These are phyloP conservation scores for Camelina sativa DNA, from an alignment of 345 rosid genomes.

Conservation along the genomic window DNA sequence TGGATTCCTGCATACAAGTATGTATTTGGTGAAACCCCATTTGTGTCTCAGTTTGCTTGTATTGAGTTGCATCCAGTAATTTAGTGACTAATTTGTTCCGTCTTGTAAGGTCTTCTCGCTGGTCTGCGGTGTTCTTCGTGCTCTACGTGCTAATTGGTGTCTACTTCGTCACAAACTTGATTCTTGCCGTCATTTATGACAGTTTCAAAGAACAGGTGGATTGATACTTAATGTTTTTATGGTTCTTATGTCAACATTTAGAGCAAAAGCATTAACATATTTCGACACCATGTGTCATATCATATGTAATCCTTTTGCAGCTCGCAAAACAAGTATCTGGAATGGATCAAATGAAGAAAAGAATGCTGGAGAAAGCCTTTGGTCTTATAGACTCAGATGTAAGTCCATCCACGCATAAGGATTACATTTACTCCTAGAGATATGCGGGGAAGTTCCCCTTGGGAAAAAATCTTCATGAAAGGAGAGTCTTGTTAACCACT, in stretches of 20 bases:
- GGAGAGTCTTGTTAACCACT: conserved; percentile 9
- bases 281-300: conserved; percentile 11
- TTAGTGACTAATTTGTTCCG: conserved; percentile 30
- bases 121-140: conserved; percentile 79
- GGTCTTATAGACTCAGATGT: conserved; percentile 75
- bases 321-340: conserved; percentile 87
- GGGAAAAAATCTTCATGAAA: not conserved
- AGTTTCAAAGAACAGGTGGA: conserved; percentile 93
- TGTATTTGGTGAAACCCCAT: conserved; percentile 47
- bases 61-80: conserved; percentile 25
- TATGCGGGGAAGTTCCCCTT: conserved; percentile 13
- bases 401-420: conserved; percentile 44
- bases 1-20: conserved; percentile 99
- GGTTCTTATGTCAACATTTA: conserved; percentile 10
- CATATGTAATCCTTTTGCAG: conserved; percentile 48
- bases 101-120: conserved; percentile 79
- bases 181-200: conserved; percentile 97
- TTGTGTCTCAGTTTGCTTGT: conserved; percentile 12
- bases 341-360: conserved; percentile 71
- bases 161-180: conserved; percentile 96
- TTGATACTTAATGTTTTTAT: conserved; percentile 13
- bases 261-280: not conserved
- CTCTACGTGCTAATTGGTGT: conserved; percentile 87
- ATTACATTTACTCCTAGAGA: conserved; percentile 28
- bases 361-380: conserved; percentile 79